Base-by-base conservation (phyloP, 768 basidiomycete species). In the Pulveroboletus sp. region DNA sequence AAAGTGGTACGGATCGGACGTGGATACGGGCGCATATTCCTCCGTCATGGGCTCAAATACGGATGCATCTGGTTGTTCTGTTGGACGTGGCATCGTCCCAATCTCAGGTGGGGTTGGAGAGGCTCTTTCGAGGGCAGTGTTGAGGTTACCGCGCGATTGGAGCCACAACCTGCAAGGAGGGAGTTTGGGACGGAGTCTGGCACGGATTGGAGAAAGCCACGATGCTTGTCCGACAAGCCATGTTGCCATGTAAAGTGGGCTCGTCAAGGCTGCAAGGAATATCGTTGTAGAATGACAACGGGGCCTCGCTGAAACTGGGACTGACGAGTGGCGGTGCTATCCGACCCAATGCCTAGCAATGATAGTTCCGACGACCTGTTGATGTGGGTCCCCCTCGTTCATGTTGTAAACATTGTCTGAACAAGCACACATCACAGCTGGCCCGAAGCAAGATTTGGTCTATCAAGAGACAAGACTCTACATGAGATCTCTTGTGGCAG, bases 91-190 rank as follows among this genome's bases (percentile, higher is more conserved):
- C 53, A 69, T 61, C 1, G 66, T 56, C 42, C 56, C 60, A 4
- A 75, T 54, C 24, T 73, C 67, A 37, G 63, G 59, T 55, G 71
- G 68, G 15, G 70, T 60, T 0, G 71, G 70, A 0, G 74, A 69
- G 11, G 70, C 67, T 6, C 55, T 35, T 18, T 62, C 58, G 7
- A 69, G 60, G 11, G 65, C 57, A 9, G 49, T 15, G 36, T 53
- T 66, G 52, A 65, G 55, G 43, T 65, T 51, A 45, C 39, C 58
- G 9, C 58, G 62, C 5, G 53, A 50, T 11, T 43, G 61, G 18
- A 44, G 44, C 62, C 59, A 64, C 39, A 49, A 13, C 6, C 54
- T 41, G 6, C 54, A 44, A 2, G 49, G 50, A 40, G 52, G 21
- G 41, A 49, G 8, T 39, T 65, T 51, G n/a, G 54, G 51, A 11